These are phyloP conservation scores for Leccinum solheimii DNA, from an alignment of 1,284 basidiomycete species.

Conservation along the genomic window DNA sequence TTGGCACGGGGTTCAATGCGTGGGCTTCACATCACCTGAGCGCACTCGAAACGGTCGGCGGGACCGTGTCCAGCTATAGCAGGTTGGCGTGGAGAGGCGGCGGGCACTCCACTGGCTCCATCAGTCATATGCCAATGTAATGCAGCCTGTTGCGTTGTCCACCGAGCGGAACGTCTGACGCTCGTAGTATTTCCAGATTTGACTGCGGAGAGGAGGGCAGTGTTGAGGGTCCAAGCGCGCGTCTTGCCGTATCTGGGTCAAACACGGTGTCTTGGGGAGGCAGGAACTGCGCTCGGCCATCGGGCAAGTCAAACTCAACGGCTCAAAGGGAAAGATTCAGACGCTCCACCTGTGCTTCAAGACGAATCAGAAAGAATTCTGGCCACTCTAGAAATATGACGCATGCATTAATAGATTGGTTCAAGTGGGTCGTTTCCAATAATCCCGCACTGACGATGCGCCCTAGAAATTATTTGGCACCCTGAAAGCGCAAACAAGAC, in stretches of 20 bases:
- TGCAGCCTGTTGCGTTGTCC: slow-evolving; percentile 2
- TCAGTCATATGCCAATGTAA: slow-evolving; percentile 8
- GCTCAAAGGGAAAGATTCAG: neutral
- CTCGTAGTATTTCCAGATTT: slow-evolving; percentile 3
- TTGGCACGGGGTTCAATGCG: slow-evolving; percentile 30
- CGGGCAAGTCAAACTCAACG: slow-evolving; percentile 3
- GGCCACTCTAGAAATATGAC: slow-evolving; percentile 2
- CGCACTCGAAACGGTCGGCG: slow-evolving; percentile 19
- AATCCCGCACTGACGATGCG: slow-evolving; percentile 2
- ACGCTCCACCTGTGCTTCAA: neutral
- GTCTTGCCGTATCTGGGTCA: slow-evolving; percentile 3
- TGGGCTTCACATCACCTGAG: slow-evolving; percentile 21
- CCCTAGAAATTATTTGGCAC: neutral
- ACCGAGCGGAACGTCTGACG: slow-evolving; percentile 8
- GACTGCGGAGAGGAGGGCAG: slow-evolving; percentile 14
- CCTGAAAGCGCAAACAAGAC: slow-evolving; percentile 8
- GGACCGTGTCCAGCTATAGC: slow-evolving; percentile 11
- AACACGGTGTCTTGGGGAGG: neutral
- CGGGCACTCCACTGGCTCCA: neutral
- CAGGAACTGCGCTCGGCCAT: neutral
- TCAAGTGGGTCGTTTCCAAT: slow-evolving; percentile 2
- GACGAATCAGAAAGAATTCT: neutral
- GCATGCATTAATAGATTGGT: slow-evolving; percentile 1
- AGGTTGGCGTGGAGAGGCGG: slow-evolving; percentile 14
- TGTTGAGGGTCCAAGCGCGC: slow-evolving; percentile 11